phyloP scores from a whole-genome alignment of 1,284 basidiomycete genomes.

The Somion occarium region DNA sequence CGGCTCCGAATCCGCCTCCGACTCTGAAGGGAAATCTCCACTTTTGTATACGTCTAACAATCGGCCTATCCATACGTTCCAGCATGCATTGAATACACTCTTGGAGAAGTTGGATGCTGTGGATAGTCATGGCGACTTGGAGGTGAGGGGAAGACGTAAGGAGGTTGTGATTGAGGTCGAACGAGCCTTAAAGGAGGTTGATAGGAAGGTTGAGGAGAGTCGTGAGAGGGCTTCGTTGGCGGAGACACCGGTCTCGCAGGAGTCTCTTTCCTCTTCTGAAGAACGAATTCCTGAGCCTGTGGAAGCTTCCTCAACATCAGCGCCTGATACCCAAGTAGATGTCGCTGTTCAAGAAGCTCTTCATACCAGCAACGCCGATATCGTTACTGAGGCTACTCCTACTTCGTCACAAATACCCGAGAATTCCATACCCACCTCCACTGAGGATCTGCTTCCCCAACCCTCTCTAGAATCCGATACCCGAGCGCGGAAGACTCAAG shows the following conservation, averaged over 20 bases:
- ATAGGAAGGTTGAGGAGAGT: conserved; percentile 34
- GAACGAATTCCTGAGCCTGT: background rate
- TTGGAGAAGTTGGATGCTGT: conserved; percentile 63
- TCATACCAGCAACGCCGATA: background rate
- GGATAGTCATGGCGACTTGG: conserved; percentile 55
- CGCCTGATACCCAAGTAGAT: background rate
- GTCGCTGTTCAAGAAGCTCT: background rate
- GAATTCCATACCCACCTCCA: no score
- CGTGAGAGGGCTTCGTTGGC: conserved; percentile 14
- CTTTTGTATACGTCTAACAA: conserved; percentile 41
- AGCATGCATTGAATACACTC: conserved; percentile 52
- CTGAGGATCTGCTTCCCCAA: no score
- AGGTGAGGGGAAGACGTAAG: conserved; percentile 53
- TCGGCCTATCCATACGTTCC: conserved; percentile 43
- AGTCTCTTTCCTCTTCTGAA: background rate
- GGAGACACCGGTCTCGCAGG: background rate
- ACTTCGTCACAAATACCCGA: background rate
- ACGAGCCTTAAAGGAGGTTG: conserved; percentile 44
- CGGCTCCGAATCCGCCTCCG: conserved; percentile 4
- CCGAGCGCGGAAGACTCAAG: no score
- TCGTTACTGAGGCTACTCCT: background rate
- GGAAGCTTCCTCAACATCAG: background rate
- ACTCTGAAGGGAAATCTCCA: conserved; percentile 4
- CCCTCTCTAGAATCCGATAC: no score
- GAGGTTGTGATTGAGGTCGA: conserved; percentile 60